Evolutionary conservation across 2,329 filamentous ascomycete genomes (phyloP).

Genomic region (Cladosporium cucumerinum): DNA sequence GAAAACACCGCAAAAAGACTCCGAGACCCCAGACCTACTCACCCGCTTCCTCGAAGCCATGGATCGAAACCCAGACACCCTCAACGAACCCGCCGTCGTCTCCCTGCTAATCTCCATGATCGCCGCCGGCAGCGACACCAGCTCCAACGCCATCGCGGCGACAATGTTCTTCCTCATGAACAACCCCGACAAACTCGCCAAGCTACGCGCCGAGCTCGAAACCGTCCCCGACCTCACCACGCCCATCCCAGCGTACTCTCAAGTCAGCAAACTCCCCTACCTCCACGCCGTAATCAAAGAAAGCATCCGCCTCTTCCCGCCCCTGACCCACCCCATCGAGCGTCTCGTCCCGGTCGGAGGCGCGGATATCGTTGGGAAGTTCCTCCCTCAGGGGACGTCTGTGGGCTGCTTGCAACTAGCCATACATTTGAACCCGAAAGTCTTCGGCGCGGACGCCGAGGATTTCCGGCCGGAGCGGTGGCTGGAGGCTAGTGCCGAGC

Average conservation of each 20-base stretch:
- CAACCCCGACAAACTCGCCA: constrained; percentile 6
- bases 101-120: constrained; percentile 1
- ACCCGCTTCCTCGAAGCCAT: constrained; percentile 8
- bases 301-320: constrained; percentile 43
- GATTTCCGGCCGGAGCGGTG: constrained; percentile 21
- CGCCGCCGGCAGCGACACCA: neutral
- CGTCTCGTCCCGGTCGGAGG: constrained; percentile 38
- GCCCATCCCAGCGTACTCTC: neutral
- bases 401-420: constrained; percentile 12
- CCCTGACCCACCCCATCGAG: constrained; percentile 37
- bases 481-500: constrained; percentile 27
- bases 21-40: neutral
- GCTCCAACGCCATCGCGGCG: neutral
- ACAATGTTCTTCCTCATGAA: constrained; percentile 19
- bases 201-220: constrained; percentile 16
- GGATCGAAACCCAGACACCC: neutral
- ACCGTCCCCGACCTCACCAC: neutral
- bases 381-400: constrained; percentile 30
- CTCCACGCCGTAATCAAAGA: constrained; percentile 45
- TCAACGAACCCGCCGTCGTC: neutral
- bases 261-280: constrained; percentile 31
- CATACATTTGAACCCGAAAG: constrained; percentile 14
- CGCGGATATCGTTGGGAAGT: constrained; percentile 36
- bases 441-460: constrained; percentile 19
- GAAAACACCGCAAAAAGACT: neutral